Base-by-base conservation (phyloP, 495 filamentous ascomycete species). In the Xanthoparmelia taractica region DNA sequence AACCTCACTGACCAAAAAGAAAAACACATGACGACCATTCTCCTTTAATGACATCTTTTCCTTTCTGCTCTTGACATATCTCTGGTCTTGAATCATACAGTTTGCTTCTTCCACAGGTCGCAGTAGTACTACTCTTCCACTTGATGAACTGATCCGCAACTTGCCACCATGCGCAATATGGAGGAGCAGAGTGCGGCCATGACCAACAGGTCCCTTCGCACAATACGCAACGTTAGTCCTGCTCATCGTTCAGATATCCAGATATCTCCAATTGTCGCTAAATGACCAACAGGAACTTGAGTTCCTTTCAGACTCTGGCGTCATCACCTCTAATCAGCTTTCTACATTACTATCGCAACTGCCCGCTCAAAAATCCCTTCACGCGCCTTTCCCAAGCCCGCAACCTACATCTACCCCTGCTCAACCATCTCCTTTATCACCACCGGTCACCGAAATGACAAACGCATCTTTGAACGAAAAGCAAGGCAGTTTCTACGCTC, bases 151-250 rank as follows among this genome's bases (percentile, higher is more conserved):
- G 37, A 41, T 18, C 34, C 23, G 36, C 37, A n/a, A 48, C 50
- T 36, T 25, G 59, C 56, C 54, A 41, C 57, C 25, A 63, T 64
- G 66, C 57, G 23, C 55, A 61, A 33, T 38, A 65, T 69, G 60
- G 69, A 71, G 31, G 67, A 71, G 40, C 69, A 67, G 25, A 71
- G 38, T 29, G 64, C 74, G 58, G 79, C 79, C 64, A 78, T 82
- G 81, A 85, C 85, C 76, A 91, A 91, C 76, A 82, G 91, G 77
- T 93, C 91, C 68, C 83, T 96, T 61, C 85, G 91, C 59, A 86
- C 81, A 56, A 90, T 96, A 79, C 91, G 90, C 75, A 88, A 87
- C 70, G 91, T 91, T 78, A 74, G 82, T 71, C 20, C 29, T 50
- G 15, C 33, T 54, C 36, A 52, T 1, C 17, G 58, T 58, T 10